A percentile compares a stretch with the other conserved stretches of the same genome.
Conservation (phyloP, 345 rosid genomes). For the Hevea brasiliensis region DNA sequence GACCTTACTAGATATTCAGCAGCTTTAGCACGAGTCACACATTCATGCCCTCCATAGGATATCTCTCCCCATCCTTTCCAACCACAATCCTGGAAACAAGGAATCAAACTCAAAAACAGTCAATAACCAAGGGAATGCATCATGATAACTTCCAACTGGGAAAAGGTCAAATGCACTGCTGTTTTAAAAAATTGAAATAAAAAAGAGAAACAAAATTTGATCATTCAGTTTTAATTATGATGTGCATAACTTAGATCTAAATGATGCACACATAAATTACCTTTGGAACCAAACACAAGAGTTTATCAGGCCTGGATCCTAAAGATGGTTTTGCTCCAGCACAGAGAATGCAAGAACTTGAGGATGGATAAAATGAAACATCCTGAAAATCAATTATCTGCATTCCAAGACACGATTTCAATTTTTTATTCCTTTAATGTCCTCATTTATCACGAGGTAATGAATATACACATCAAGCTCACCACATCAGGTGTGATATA, state of each 20-base stretch:
- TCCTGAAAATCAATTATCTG: slow-evolving; percentile 70
- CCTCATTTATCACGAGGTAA: slow-evolving; percentile 2
- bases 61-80: slow-evolving; percentile 99
- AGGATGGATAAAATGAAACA: slow-evolving; percentile 67
- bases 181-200: no score
- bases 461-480: slow-evolving; percentile 26
- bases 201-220: neutral
- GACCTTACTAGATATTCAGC: slow-evolving; percentile 74
- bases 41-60: slow-evolving; percentile 81
- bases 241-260: neutral
- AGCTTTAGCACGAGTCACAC: slow-evolving; percentile 73
- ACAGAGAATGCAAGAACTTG: slow-evolving; percentile 65
- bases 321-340: slow-evolving; percentile 67
- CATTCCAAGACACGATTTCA: slow-evolving; percentile 23
- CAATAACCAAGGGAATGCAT: neutral
- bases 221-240: neutral
- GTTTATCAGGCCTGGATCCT: slow-evolving; percentile 56
- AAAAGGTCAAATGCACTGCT: slow-evolving; percentile 1
- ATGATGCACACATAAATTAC: slow-evolving; percentile 32
- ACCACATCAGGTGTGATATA: slow-evolving; percentile 96
- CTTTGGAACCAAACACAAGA: slow-evolving; percentile 74
- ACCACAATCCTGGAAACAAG: slow-evolving; percentile 59
- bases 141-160: neutral
- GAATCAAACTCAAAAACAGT: slow-evolving; percentile 10
- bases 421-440: slow-evolving; percentile 1